Percentiles rank a stretch among this genome's conserved stretches.
These are phyloP conservation scores for Dalbergia cochinchinensis DNA, from an alignment of 306 rosid species.

Conservation along the genomic window DNA sequence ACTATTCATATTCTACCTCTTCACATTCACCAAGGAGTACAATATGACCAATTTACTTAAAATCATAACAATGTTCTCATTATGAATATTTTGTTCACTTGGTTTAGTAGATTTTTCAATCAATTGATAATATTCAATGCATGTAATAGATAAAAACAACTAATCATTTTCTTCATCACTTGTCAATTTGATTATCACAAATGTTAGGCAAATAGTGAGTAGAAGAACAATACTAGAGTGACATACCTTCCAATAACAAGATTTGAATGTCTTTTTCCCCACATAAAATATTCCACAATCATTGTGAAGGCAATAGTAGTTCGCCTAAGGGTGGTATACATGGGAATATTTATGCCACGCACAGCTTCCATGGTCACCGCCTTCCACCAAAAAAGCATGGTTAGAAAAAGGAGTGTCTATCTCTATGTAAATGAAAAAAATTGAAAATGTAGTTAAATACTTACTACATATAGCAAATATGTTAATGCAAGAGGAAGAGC, in stretches of 20 bases:
- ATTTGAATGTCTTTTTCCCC: constrained; percentile 63
- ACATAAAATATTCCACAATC: constrained; percentile 69
- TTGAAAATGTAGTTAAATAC: constrained; percentile 27
- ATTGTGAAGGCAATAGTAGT: constrained; percentile 74
- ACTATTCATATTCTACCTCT: too few relatives aligned
- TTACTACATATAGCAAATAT: constrained; percentile 73
- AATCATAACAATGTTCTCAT: background rate
- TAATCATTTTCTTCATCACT: background rate
- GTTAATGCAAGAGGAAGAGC: constrained; percentile 73
- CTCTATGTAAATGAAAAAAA: background rate
- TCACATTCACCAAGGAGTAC: background rate
- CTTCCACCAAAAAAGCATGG: constrained; percentile 51
- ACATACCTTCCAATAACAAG: constrained; percentile 66
- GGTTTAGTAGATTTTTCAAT: background rate
- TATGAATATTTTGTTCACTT: background rate
- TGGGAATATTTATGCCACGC: constrained; percentile 73
- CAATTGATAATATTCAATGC: background rate
- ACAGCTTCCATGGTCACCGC: constrained; percentile 80
- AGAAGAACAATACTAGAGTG: constrained; percentile 22
- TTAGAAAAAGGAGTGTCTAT: constrained; percentile 22
- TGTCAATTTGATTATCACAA: background rate
- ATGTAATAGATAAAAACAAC: constrained; percentile 4
- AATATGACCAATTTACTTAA: background rate
- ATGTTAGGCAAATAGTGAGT: background rate
- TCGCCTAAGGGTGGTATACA: constrained; percentile 82